Percentiles rank a stretch among this genome's conserved stretches.
Evolutionary conservation across 1,139 yeast species (phyloP).

Genomic region (Zygoascus meyerae): DNA sequence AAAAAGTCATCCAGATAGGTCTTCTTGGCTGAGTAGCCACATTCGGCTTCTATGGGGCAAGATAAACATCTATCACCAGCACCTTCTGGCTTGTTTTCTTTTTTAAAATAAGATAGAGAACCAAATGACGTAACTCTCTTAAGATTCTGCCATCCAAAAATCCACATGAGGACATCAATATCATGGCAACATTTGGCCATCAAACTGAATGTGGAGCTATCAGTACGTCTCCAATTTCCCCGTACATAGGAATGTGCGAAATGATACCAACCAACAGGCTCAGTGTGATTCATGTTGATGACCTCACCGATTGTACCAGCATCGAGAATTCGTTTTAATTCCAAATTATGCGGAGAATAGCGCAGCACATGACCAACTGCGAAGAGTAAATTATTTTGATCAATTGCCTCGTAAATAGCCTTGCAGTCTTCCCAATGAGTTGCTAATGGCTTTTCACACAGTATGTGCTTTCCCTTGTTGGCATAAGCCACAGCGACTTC

Average conservation of each 20-base stretch:
- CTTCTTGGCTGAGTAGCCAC: constrained; percentile 26
- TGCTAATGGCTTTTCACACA: constrained; percentile 30
- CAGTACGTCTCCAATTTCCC: constrained; percentile 27
- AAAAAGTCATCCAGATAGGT: constrained; percentile 22
- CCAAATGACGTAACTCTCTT: constrained; percentile 26
- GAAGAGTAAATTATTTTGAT: constrained; percentile 22
- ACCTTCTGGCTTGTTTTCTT: constrained; percentile 23
- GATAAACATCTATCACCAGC: constrained; percentile 22
- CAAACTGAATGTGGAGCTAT: constrained; percentile 25
- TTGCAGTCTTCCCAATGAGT: constrained; percentile 24
- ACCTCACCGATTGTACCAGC: constrained; percentile 25
- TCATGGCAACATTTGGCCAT: constrained; percentile 31
- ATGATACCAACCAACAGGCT: constrained; percentile 30
- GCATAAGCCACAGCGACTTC: constrained; percentile 28
- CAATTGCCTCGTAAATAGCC: constrained; percentile 23
- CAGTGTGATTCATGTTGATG: constrained; percentile 28
- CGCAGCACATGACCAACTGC: constrained; percentile 30
- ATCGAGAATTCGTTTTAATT: constrained; percentile 23
- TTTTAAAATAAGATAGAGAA: constrained; percentile 22
- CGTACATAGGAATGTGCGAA: constrained; percentile 32
- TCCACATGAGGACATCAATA: constrained; percentile 27
- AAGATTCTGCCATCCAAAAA: constrained; percentile 23
- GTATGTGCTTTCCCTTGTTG: constrained; percentile 23
- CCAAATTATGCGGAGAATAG: constrained; percentile 28
- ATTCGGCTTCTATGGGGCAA: constrained; percentile 22